Conservation (phyloP, 176 grass and related monocot species). For the Otatea glauca region DNA sequence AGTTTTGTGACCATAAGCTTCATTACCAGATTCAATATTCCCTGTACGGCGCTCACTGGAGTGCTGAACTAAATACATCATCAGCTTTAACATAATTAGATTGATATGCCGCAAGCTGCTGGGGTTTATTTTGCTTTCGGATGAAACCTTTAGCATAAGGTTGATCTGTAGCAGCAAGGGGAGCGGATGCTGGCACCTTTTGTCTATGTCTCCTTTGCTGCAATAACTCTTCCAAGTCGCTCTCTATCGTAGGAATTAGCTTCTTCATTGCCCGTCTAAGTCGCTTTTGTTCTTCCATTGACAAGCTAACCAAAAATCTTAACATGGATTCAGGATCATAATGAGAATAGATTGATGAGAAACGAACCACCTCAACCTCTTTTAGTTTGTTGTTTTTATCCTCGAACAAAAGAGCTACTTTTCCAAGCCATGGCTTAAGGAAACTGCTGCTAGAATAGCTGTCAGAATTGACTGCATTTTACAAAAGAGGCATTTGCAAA, state of each 20-base stretch:
- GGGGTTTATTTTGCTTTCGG: slow-evolving; percentile 33
- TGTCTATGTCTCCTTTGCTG: slow-evolving; percentile 71
- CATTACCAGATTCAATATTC: slow-evolving; percentile 30
- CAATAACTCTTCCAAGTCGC: slow-evolving; percentile 81
- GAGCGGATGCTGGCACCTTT: slow-evolving; percentile 53
- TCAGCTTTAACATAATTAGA: slow-evolving; percentile 38
- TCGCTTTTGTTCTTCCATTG: slow-evolving; percentile 89
- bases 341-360: slow-evolving; percentile 79
- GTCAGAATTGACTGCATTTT: slow-evolving; percentile 75
- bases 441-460: slow-evolving; percentile 66
- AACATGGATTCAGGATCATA: slow-evolving; percentile 73
- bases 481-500: slow-evolving; percentile 90
- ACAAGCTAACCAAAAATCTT: slow-evolving; percentile 74
- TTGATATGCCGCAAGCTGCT: slow-evolving; percentile 22
- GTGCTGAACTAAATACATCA: slow-evolving; percentile 44
- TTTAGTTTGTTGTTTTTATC: slow-evolving; percentile 86
- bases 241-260: slow-evolving; percentile 69
- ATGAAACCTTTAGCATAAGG: slow-evolving; percentile 44
- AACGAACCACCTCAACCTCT: slow-evolving; percentile 64
- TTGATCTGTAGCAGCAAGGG: slow-evolving; percentile 57
- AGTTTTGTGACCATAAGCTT: slow-evolving; percentile 40
- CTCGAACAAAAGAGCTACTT: slow-evolving; percentile 68
- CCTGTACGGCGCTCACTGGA: slow-evolving; percentile 18
- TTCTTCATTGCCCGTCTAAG: slow-evolving; percentile 69
- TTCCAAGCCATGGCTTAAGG: slow-evolving; percentile 92